A percentile compares a stretch with the other conserved stretches of the same genome.
Conservation (phyloP, 371 early-diverging fungal genomes). For the Blakeslea trispora region DNA sequence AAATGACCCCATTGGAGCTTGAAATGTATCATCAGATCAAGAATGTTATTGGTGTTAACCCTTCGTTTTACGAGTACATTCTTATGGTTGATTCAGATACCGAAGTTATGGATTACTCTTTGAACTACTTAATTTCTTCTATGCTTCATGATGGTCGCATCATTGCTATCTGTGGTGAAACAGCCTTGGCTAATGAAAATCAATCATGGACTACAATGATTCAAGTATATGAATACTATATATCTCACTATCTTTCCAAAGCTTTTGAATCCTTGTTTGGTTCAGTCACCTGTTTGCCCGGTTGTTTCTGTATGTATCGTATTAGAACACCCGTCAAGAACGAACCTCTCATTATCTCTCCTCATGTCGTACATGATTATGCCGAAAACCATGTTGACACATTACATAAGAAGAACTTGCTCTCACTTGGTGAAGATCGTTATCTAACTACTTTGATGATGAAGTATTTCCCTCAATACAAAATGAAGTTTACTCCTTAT, state of each 20-base stretch:
- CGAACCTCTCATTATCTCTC: slow-evolving; percentile 89
- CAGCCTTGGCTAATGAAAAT: slow-evolving; percentile 84
- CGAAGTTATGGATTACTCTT: slow-evolving; percentile 75
- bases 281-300: slow-evolving; percentile 93
- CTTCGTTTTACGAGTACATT: slow-evolving; percentile 87
- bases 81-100: slow-evolving; percentile 98
- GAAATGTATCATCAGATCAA: slow-evolving; percentile 93
- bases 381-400: slow-evolving; percentile 96
- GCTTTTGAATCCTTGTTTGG: slow-evolving; percentile 99
- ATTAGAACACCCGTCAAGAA: slow-evolving; percentile 79
- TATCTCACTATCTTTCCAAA: slow-evolving; percentile 96
- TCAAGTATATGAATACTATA: slow-evolving; percentile 99
- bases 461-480: slow-evolving; percentile 97
- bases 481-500: slow-evolving; percentile 93
- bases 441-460: slow-evolving; percentile 98
- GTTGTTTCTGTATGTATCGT: slow-evolving; percentile 96
- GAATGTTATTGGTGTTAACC: slow-evolving; percentile 87
- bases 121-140: slow-evolving; percentile 75
- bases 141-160: slow-evolving; percentile 84
- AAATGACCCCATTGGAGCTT: slow-evolving; percentile 87
- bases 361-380: slow-evolving; percentile 92
- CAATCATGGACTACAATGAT: slow-evolving; percentile 96
- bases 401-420: slow-evolving; percentile 94
- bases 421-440: slow-evolving; percentile 83
- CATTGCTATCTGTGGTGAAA: slow-evolving; percentile 94